A percentile compares a stretch with the other conserved stretches of the same genome.
These are phyloP conservation scores for Amaranthus tricolor DNA, from an alignment of 179 eudicot genomes.

Conservation along the genomic window DNA sequence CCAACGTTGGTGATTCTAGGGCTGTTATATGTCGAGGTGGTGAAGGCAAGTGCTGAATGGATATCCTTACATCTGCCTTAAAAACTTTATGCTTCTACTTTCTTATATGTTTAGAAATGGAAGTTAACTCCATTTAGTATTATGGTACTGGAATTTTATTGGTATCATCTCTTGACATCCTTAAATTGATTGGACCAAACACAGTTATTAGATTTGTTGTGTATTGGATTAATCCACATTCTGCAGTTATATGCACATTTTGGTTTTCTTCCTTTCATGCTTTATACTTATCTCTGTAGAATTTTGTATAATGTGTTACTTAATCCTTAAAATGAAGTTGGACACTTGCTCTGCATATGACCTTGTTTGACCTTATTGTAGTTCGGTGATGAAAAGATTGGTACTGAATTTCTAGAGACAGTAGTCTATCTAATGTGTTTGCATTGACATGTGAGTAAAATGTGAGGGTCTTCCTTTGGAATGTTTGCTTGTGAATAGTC, in stretches of 20 bases:
- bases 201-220: neutral
- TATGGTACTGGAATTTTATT: neutral
- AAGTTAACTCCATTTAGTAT: neutral
- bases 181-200: neutral
- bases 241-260: neutral
- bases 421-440: neutral
- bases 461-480: neutral
- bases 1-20: conserved; percentile 98
- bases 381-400: neutral
- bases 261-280: neutral
- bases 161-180: neutral
- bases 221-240: neutral
- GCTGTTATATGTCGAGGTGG: conserved; percentile 98
- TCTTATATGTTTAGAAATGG: neutral
- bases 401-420: neutral
- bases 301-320: neutral
- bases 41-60: conserved; percentile 47
- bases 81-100: neutral
- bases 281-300: neutral
- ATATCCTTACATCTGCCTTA: neutral
- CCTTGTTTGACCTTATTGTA: neutral
- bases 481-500: neutral
- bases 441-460: conserved; percentile 1
- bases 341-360: neutral
- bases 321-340: neutral